These are phyloP conservation scores for Globisporangium lucens DNA, from an alignment of 352 stramenopile species.

Conservation along the genomic window DNA sequence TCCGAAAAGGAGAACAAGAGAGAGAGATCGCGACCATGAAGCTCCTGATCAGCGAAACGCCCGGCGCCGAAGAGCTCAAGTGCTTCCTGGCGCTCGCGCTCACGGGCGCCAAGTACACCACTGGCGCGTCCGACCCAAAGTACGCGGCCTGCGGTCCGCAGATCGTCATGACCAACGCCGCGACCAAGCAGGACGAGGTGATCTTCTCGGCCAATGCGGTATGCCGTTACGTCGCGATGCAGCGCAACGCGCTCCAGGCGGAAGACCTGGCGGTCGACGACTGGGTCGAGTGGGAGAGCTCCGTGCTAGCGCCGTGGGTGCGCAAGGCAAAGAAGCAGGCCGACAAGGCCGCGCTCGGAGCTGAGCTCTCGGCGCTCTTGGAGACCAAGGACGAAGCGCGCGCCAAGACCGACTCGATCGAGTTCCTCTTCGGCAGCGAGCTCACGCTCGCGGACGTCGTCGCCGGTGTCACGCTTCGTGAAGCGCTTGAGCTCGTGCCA, in stretches of 20 bases:
- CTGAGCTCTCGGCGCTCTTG: conserved; percentile 48
- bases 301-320: conserved; percentile 59
- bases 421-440: conserved; percentile 64
- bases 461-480: conserved; percentile 61
- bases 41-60: conserved; percentile 63
- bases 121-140: conserved; percentile 54
- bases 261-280: conserved; percentile 82
- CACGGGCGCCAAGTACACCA: conserved; percentile 42
- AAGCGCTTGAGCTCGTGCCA: conserved; percentile 53
- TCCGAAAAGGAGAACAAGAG: not conserved
- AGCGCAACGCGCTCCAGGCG: conserved; percentile 37
- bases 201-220: conserved; percentile 81
- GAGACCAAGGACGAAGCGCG: conserved; percentile 61
- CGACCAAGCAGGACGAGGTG: conserved; percentile 25
- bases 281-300: conserved; percentile 80
- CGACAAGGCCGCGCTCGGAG: conserved; percentile 19
- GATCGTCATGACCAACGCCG: conserved; percentile 28
- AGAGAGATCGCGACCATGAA: conserved; percentile 32
- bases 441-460: conserved; percentile 76
- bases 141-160: conserved; percentile 57
- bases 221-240: conserved; percentile 61
- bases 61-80: conserved; percentile 75
- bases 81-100: conserved; percentile 67
- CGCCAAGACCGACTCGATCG: conserved; percentile 34
- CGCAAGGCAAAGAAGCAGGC: conserved; percentile 47